Evolutionary conservation across 352 stramenopile genomes (phyloP).

Genomic region (Pythium vanterpoolii): DNA sequence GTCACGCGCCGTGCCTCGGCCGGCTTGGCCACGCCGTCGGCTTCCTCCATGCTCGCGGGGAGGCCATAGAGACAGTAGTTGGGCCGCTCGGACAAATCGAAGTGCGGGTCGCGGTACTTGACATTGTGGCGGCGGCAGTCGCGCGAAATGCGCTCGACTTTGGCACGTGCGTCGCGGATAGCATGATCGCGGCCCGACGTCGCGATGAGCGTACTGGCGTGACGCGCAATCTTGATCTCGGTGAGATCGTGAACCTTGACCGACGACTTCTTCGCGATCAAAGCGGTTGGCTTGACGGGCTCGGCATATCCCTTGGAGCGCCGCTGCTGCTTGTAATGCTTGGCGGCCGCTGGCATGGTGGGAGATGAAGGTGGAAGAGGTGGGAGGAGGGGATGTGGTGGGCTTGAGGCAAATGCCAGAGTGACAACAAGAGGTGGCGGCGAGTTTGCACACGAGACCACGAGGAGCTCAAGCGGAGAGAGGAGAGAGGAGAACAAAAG

Average conservation of each 20-base stretch:
- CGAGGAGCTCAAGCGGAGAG: background rate
- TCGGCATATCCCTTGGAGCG: too few relatives aligned
- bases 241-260: conserved; percentile 3
- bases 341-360: background rate
- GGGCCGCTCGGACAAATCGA: conserved; percentile 18
- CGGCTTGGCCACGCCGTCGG: conserved; percentile 9
- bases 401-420: background rate
- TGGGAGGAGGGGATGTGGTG: background rate
- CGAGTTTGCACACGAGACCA: too few relatives aligned
- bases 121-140: conserved; percentile 24
- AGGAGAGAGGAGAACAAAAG: too few relatives aligned
- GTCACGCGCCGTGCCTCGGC: conserved; percentile 28
- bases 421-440: background rate
- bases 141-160: conserved; percentile 2
- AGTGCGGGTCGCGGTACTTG: conserved; percentile 46
- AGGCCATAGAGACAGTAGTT: conserved; percentile 32
- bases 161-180: background rate
- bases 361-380: background rate
- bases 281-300: background rate
- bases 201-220: conserved; percentile 3
- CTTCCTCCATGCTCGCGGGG: conserved; percentile 8
- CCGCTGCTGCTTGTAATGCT: background rate
- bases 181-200: background rate
- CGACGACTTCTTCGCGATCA: background rate
- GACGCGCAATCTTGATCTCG: background rate